phyloP scores from a whole-genome alignment of 768 basidiomycete species.

The Podaxis sp. region DNA sequence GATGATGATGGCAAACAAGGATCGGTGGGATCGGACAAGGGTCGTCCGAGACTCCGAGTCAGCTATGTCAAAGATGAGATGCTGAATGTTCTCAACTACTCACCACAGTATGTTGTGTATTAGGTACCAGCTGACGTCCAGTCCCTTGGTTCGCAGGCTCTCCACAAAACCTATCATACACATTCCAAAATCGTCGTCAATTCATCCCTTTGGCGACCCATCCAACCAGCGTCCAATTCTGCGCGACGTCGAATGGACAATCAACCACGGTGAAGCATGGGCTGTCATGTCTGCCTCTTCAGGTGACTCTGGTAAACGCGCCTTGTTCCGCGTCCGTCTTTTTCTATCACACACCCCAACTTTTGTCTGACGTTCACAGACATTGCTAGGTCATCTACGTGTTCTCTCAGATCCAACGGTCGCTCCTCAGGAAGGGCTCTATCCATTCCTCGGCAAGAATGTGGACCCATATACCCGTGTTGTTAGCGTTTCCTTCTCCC shows the following conservation, averaged over 20 bases:
- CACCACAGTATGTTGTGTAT: neutral
- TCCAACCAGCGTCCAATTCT: slow-evolving; percentile 43
- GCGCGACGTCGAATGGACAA: slow-evolving; percentile 54
- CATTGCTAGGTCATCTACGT: slow-evolving; percentile 68
- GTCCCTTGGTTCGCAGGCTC: neutral
- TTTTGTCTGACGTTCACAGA: slow-evolving; percentile 33
- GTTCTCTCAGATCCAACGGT: slow-evolving; percentile 56
- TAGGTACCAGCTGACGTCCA: neutral
- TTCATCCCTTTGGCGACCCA: slow-evolving; percentile 61
- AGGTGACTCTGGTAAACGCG: slow-evolving; percentile 44
- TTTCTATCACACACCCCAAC: neutral
- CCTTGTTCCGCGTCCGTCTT: slow-evolving; percentile 59
- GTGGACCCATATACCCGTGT: slow-evolving; percentile 50
- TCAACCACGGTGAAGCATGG: slow-evolving; percentile 67
- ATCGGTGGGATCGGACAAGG: neutral
- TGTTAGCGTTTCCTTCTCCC: slow-evolving; percentile 65
- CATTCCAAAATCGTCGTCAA: slow-evolving; percentile 43
- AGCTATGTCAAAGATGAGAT: neutral
- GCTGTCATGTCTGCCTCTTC: slow-evolving; percentile 67
- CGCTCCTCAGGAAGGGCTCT: slow-evolving; percentile 63
- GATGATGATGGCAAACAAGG: neutral
- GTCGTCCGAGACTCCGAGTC: neutral
- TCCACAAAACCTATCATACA: slow-evolving; percentile 26
- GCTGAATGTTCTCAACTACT: neutral
- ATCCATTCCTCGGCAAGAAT: slow-evolving; percentile 53